Evolutionary conservation across 495 filamentous ascomycete genomes (phyloP), one percentile per base, ranked within the genome.

Genomic region (Aspergillus taichungensis): DNA sequence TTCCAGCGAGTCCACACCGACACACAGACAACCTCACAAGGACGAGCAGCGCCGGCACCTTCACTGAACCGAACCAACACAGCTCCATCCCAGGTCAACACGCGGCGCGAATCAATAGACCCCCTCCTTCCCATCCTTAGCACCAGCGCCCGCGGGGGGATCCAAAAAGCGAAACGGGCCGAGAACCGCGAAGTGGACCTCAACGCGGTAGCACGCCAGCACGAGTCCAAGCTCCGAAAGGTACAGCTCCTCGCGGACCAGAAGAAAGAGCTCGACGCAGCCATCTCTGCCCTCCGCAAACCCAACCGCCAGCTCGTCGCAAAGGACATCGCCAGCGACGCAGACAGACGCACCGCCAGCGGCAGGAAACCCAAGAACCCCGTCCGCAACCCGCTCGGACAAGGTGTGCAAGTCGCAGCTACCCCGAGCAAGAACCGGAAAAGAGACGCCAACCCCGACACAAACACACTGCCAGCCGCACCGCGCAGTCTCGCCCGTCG

Each of bases 271-370:
- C 70, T 96, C 24, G 79, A 84, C 54, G 80, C 84, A 30, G 92
- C 91, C 9, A 96, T 97, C 46, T 69, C 77, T 8, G 73, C 85
- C 1, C 68, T 97, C 27, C 86, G 88, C 53, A 94, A 83, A 61
- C 92, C 92, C 5, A 95, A 96, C 56, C 76, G 92, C 44, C 75
- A 82, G 6, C 68, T 91, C 34, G 87, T 85, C 9, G 81, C 80
- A 9, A 80, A 81, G 51, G 81, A 83, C 40, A 69, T 88, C 33
- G 83, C 77, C 6, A 80, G 91, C 4, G 80, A 78, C 42, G 78
- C 78, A 8, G 83, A 85, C 49, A 80, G 76, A 54, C 74, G 85
- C 45, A 60, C 43, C 13, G 49, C 38, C 31, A 55, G 60, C 36
- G 57, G 61, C 33, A 60, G 70, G n/a, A 72, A 85, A 64, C 55